phyloP scores from a whole-genome alignment of 2,329 filamentous ascomycete genomes.

The Chaetothyriales sp. region DNA sequence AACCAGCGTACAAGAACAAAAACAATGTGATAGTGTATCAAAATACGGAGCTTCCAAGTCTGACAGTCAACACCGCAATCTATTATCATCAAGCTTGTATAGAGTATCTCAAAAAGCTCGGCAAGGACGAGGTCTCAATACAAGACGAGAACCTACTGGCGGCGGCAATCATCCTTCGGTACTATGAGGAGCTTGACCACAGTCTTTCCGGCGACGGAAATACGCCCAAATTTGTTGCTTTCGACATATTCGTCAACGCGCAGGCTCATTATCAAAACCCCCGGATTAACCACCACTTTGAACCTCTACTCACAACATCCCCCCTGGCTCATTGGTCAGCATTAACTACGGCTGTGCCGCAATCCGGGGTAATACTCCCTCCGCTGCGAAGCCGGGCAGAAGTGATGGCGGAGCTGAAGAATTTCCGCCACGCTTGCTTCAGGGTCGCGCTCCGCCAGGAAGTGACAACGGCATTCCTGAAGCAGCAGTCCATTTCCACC shows the following conservation, averaged over 20 bases:
- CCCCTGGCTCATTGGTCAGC: not conserved
- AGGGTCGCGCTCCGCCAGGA: conserved; percentile 15
- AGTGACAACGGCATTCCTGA: conserved; percentile 13
- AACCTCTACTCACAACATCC: conserved; percentile 7
- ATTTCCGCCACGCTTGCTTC: conserved; percentile 15
- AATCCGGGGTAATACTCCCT: not conserved
- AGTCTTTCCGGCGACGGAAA: conserved; percentile 28
- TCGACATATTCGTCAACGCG: conserved; percentile 14
- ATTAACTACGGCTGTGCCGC: not conserved
- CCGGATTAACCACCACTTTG: not conserved
- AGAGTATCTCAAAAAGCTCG: conserved; percentile 19
- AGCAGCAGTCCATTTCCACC: conserved; percentile 10
- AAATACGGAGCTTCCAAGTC: conserved; percentile 10
- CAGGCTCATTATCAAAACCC: conserved; percentile 4
- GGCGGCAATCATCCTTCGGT: conserved; percentile 41
- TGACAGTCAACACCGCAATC: conserved; percentile 16
- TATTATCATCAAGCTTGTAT: conserved; percentile 19
- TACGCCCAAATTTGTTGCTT: conserved; percentile 11
- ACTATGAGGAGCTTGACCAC: conserved; percentile 41
- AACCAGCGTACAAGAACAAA: conserved; percentile 3
- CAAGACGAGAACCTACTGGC: conserved; percentile 39
- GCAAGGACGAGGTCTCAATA: conserved; percentile 24
- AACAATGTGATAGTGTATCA: conserved; percentile 10
- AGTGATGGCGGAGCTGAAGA: conserved; percentile 10
- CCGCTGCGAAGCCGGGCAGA: not conserved